phyloP scores from a whole-genome alignment of 1,139 yeast species.

The Hyphopichia khmerensis region DNA sequence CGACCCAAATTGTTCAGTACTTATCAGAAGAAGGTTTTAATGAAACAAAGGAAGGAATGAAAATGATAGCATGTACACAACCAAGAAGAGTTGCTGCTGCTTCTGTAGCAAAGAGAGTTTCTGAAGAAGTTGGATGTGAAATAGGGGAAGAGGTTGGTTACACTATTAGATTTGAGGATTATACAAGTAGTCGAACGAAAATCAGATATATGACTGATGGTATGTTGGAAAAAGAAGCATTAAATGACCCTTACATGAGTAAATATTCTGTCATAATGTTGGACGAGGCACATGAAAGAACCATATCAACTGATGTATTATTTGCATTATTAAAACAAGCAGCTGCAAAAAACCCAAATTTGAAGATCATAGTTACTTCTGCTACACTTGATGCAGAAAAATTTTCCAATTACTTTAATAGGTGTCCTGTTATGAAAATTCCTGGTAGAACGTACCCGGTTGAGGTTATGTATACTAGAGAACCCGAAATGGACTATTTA shows the following conservation, averaged over 20 bases:
- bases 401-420: slow-evolving; percentile 73
- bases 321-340: slow-evolving; percentile 84
- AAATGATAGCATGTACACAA: slow-evolving; percentile 67
- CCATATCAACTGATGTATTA: slow-evolving; percentile 88
- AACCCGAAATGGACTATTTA: slow-evolving; percentile 83
- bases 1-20: slow-evolving; percentile 44
- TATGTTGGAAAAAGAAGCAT: slow-evolving; percentile 83
- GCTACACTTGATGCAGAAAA: slow-evolving; percentile 88
- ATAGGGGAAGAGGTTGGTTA: slow-evolving; percentile 68
- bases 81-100: slow-evolving; percentile 76
- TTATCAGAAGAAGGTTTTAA: slow-evolving; percentile 39
- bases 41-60: slow-evolving; percentile 21
- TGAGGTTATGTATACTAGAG: slow-evolving; percentile 69
- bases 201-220: slow-evolving; percentile 90
- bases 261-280: slow-evolving; percentile 82
- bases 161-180: slow-evolving; percentile 64
- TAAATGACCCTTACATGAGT: slow-evolving; percentile 69
- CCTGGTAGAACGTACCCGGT: slow-evolving; percentile 94
- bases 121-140: slow-evolving; percentile 60
- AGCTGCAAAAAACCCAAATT: slow-evolving; percentile 62
- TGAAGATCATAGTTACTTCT: slow-evolving; percentile 82
- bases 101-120: slow-evolving; percentile 67
- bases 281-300: slow-evolving; percentile 96
- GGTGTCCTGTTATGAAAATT: slow-evolving; percentile 78
- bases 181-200: slow-evolving; percentile 50